A percentile compares a stretch with the other conserved stretches of the same genome.
Conservation (phyloP, 345 rosid species). For the Cochlearia excelsa region DNA sequence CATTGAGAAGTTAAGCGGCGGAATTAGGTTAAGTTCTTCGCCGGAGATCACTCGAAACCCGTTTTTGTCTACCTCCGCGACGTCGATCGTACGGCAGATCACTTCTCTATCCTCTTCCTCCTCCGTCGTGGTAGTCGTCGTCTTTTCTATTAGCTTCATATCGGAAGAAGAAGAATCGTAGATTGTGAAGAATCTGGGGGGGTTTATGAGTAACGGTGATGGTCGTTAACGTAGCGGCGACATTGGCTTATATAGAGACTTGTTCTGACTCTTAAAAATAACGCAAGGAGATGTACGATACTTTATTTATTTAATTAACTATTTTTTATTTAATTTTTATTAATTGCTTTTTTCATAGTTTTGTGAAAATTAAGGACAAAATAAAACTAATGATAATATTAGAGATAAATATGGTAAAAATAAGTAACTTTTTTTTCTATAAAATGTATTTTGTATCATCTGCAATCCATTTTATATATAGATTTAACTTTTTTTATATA, state of each 20-base stretch:
- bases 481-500: no score
- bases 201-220: constrained; percentile 21
- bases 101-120: neutral
- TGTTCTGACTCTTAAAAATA: no score
- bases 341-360: no score
- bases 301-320: no score
- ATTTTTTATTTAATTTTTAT: no score
- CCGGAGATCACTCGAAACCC: constrained; percentile 24
- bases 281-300: no score
- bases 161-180: neutral
- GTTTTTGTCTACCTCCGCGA: constrained; percentile 44
- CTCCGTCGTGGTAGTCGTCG: neutral
- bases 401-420: no score
- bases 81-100: constrained; percentile 54
- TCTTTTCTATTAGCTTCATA: constrained; percentile 29
- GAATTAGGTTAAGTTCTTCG: constrained; percentile 57
- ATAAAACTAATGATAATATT: no score
- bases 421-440: no score
- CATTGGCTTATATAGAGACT: constrained; percentile 28
- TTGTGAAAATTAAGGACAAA: no score
- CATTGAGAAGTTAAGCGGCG: constrained; percentile 92
- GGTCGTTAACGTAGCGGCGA: constrained; percentile 39
- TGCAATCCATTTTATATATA: no score
- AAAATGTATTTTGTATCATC: no score
- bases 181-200: neutral